Conservation (phyloP, 257 asterid species). For the Fraxinus quadrangulata region DNA sequence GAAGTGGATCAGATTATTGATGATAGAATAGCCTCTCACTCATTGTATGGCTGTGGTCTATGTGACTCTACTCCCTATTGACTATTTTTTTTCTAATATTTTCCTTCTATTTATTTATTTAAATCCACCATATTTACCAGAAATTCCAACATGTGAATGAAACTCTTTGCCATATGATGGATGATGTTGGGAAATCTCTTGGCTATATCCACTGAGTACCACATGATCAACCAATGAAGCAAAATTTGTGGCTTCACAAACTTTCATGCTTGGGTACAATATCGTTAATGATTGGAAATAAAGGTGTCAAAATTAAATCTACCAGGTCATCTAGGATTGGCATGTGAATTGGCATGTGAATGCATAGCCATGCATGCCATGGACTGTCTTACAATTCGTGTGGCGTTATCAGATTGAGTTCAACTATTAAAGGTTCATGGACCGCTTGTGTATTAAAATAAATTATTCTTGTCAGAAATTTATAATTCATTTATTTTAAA, state of each 20-base stretch:
- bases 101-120: no score
- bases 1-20: slow-evolving; percentile 69
- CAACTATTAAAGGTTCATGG: no score
- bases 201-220: slow-evolving; percentile 11
- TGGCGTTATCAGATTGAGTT: no score
- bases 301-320: background rate
- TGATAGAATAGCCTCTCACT: slow-evolving; percentile 73
- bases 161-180: slow-evolving; percentile 18
- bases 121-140: background rate
- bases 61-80: background rate
- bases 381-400: no score
- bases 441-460: no score
- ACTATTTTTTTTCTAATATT: no score
- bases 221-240: slow-evolving; percentile 2
- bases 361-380: no score
- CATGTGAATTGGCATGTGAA: no score
- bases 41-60: slow-evolving; percentile 68
- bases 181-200: slow-evolving; percentile 8
- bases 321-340: no score
- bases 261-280: background rate
- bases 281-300: no score
- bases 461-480: no score
- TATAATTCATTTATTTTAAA: no score
- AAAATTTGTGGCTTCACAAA: slow-evolving; percentile 20
- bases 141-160: slow-evolving; percentile 24